A percentile compares a stretch with the other conserved stretches of the same genome.
These are phyloP conservation scores for Orbilia blumenaviensis DNA, from an alignment of 2,329 filamentous ascomycete genomes.

Conservation along the genomic window DNA sequence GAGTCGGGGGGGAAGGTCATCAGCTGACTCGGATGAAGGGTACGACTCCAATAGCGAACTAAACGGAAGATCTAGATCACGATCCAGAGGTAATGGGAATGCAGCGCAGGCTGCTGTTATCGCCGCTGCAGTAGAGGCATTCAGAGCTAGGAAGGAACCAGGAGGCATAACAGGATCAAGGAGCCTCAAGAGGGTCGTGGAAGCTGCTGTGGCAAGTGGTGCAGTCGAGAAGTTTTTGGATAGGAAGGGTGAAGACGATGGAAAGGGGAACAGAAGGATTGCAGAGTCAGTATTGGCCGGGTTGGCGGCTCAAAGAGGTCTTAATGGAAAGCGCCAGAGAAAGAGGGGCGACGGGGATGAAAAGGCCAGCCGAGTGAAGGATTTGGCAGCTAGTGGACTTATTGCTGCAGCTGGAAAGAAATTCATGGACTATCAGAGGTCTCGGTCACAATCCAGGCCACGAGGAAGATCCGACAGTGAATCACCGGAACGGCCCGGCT, in stretches of 20 bases:
- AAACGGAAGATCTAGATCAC: constrained; percentile 20
- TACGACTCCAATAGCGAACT: constrained; percentile 43
- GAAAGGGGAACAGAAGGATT: constrained; percentile 38
- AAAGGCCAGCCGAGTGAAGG: constrained; percentile 13
- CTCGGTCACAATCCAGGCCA: constrained; percentile 36
- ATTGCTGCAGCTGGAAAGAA: constrained; percentile 49
- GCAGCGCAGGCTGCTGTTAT: constrained; percentile 47
- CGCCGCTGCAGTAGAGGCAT: constrained; percentile 41
- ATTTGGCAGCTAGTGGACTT: constrained; percentile 35
- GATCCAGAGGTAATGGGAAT: constrained; percentile 20
- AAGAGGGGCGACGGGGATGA: constrained; percentile 26
- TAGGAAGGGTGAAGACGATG: constrained; percentile 33
- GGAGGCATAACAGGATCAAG: constrained; percentile 48
- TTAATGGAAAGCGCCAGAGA: constrained; percentile 30
- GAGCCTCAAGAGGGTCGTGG: constrained; percentile 40
- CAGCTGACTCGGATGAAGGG: constrained; percentile 34
- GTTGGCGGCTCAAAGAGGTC: constrained; percentile 36
- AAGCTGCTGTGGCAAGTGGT: constrained; percentile 43
- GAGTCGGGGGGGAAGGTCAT: constrained; percentile 26
- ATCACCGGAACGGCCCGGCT: constrained; percentile 41
- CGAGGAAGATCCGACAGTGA: constrained; percentile 17
- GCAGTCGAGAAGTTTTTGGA: constrained; percentile 47
- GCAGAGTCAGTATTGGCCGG: constrained; percentile 45
- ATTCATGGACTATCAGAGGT: constrained; percentile 48
- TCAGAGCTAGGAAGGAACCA: constrained; percentile 46